Evolutionary conservation across 306 rosid genomes (phyloP), one percentile per base, ranked within the genome.

Genomic region (Adenanthera pavonina): DNA sequence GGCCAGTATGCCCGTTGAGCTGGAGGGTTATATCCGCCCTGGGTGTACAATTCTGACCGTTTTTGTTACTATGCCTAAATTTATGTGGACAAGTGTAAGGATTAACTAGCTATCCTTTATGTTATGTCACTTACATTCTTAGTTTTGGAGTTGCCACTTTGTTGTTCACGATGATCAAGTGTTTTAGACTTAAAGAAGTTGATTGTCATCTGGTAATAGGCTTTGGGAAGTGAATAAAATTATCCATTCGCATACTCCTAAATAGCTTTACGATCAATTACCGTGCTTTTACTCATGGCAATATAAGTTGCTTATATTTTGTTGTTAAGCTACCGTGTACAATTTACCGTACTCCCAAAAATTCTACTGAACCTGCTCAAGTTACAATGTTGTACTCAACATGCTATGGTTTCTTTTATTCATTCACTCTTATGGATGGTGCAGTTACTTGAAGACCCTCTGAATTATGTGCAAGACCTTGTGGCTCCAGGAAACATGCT

Each of bases 21-120:
- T 96, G 89, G 99, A 96, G 90, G 99, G 99, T 25, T 96, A 93
- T 88, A 93, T 96, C 46, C 97, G 99, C 34, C 98, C 99, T n/a
- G 99, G 99, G 44, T 96, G 99, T 80, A 92, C 85, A 10, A 96
- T 96, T 78, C 74, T 96, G 91, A 96, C 99, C 69, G 78, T 80
- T 69, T 96, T 93, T 86, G 84, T 96, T 72, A 88, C 97, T 59
- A 93, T 96, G 99, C 98, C 99, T 52, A 90, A 81, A 43, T 83
- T 88, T 77, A 96, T 92, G 99, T 96, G 99, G 99, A 86, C 69
- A 78, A 94, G 91, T 89, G 99, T 96, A 88, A 85, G 88, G 41
- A 35, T 78, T 75, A 53, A 74, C 38, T 64, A 54, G 71, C 74
- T 59, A 52, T 60, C 73, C 82, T 69, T 56, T 57, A 75, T 52